Evolutionary conservation across 345 rosid genomes (phyloP).

Genomic region (Lepidium africanum): DNA sequence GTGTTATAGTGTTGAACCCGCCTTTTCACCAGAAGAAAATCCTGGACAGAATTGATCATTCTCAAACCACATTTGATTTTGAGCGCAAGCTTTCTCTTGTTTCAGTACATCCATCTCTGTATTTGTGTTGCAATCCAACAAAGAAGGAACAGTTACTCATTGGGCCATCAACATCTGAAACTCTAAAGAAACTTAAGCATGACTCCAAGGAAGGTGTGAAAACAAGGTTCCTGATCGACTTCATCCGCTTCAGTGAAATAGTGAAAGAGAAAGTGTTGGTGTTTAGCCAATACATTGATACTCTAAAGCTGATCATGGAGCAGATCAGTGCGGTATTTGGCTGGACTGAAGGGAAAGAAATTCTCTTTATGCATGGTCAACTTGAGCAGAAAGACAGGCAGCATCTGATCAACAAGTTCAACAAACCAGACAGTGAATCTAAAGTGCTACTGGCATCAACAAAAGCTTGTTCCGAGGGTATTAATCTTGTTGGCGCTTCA

Average conservation of each 20-base stretch:
- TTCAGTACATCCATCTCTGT: slow-evolving; percentile 58
- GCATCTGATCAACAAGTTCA: slow-evolving; percentile 42
- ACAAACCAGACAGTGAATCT: slow-evolving; percentile 37
- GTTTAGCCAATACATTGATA: slow-evolving; percentile 53
- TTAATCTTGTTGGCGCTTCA: slow-evolving; percentile 73
- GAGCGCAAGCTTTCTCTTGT: slow-evolving; percentile 35
- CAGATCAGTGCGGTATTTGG: slow-evolving; percentile 31
- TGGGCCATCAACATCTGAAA: not conserved
- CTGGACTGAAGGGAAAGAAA: slow-evolving; percentile 47
- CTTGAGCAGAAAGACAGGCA: slow-evolving; percentile 36
- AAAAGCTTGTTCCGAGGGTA: slow-evolving; percentile 71
- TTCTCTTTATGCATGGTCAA: slow-evolving; percentile 46
- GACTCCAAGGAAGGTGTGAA: slow-evolving; percentile 48
- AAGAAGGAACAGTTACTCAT: not conserved
- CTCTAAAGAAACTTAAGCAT: slow-evolving; percentile 22
- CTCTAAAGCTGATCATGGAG: slow-evolving; percentile 38
- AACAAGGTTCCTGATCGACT: slow-evolving; percentile 47
- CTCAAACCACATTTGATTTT: slow-evolving; percentile 5
- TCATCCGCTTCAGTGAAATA: slow-evolving; percentile 37
- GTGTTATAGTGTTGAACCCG: slow-evolving; percentile 48
- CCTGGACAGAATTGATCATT: slow-evolving; percentile 28
- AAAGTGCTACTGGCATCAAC: slow-evolving; percentile 74
- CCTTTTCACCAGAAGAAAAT: slow-evolving; percentile 36
- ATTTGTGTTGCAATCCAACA: slow-evolving; percentile 6
- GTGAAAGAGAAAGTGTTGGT: slow-evolving; percentile 59